Evolutionary conservation across 2,329 filamentous ascomycete genomes (phyloP), one percentile per base, ranked within the genome.

Genomic region (Dendryphion nanum): DNA sequence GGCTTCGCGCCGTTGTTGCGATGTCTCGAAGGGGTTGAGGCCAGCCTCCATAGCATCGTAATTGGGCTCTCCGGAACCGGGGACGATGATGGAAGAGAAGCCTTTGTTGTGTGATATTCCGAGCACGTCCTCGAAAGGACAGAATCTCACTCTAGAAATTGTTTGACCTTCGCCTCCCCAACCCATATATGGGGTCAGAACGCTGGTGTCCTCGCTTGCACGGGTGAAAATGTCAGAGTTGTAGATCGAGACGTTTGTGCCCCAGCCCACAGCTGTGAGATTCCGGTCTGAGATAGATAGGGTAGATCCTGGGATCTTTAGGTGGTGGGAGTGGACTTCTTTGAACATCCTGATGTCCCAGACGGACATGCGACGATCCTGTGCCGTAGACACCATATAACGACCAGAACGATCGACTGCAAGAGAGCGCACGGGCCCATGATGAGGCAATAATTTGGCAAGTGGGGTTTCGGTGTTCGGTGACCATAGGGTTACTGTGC

Each of bases 261-360:
- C 89, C 85, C 87, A 95, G 33, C 89, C 88, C 2, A 97, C 85
- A 3, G 91, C 90, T 0, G 89, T 89, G 35, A 97, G 74, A 16
- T 86, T 87, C 8, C 83, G 83, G 63, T 98, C 93, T 37, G 89
- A 95, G 60, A 98, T 94, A 16, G 88, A 76, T 17, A 97, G 76
- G 0, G 87, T 87, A 2, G 87, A 83, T 4, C 86, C 90, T 0
- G 93, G 93, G 41, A 87, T 81, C 26, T 83, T 79, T 23, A 89
- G 87, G 47, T 83, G 88, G 70, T 97, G 97, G 51, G 78, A 88
- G 69, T 93, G 87, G 18, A 98, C 85, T 59, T 95, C 89, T 53
- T 86, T 89, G 73, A 94, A 93, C 78, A 89, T 95, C 30, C 91
- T 82, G 46, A 97, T 84, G 62, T 97, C 91, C 89, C 91, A 96